Evolutionary conservation across 768 basidiomycete genomes (phyloP).

Genomic region (Suillus decipiens): DNA sequence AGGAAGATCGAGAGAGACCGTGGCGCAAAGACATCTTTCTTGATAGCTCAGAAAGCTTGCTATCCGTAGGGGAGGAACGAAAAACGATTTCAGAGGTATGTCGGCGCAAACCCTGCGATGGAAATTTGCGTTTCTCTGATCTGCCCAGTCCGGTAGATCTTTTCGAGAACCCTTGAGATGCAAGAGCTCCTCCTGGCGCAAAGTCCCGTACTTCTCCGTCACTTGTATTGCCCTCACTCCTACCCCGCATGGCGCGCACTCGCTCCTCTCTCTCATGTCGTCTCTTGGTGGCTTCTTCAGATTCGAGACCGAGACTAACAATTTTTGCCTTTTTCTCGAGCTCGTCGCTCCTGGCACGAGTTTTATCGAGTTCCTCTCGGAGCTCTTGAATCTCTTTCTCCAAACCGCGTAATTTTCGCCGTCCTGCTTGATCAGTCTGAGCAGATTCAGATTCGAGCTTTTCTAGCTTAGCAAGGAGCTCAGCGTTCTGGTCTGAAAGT

Average conservation of each 20-base stretch:
- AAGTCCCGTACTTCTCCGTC: slow-evolving; percentile 51
- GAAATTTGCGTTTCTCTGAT: slow-evolving; percentile 21
- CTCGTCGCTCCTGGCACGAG: slow-evolving; percentile 69
- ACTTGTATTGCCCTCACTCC: slow-evolving; percentile 31
- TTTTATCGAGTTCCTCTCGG: slow-evolving; percentile 73
- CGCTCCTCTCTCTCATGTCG: slow-evolving; percentile 49
- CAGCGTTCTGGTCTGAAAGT: slow-evolving; percentile 82
- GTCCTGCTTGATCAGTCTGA: slow-evolving; percentile 65
- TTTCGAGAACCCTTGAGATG: slow-evolving; percentile 14
- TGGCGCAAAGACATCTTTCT: slow-evolving; percentile 22
- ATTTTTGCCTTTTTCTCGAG: slow-evolving; percentile 65
- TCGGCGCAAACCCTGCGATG: slow-evolving; percentile 24
- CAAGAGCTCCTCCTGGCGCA: slow-evolving; percentile 55
- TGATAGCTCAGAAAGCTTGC: slow-evolving; percentile 17
- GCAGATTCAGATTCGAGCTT: slow-evolving; percentile 70
- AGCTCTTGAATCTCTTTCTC: slow-evolving; percentile 81
- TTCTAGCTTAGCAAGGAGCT: slow-evolving; percentile 75
- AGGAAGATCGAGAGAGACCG: slow-evolving; percentile 27
- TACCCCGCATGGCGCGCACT: slow-evolving; percentile 52
- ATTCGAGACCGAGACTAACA: slow-evolving; percentile 28
- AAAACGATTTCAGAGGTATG: slow-evolving; percentile 30
- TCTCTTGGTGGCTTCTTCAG: slow-evolving; percentile 33
- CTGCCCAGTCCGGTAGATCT: slow-evolving; percentile 6
- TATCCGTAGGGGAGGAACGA: slow-evolving; percentile 11
- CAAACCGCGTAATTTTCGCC: slow-evolving; percentile 66